Conservation (phyloP, 805 yeast species). For the Hanseniaspora taiwanica region DNA sequence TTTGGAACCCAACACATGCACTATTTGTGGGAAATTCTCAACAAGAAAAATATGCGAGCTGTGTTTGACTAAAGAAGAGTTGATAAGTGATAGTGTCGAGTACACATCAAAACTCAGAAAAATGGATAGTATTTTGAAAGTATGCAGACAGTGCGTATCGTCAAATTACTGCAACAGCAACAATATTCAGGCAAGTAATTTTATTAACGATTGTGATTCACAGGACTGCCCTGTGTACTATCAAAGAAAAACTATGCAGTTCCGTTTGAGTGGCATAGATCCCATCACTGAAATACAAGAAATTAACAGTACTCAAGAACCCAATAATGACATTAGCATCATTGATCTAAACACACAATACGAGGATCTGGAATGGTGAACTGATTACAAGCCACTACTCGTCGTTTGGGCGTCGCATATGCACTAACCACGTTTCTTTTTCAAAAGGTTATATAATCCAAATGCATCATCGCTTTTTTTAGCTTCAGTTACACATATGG, state of each 20-base stretch:
- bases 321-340: no score
- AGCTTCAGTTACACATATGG: no score
- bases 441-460: no score
- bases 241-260: slow-evolving; percentile 28
- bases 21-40: not conserved
- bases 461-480: no score
- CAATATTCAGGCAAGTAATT: slow-evolving; percentile 4
- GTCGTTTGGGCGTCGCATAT: no score
- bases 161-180: slow-evolving; percentile 8
- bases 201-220: slow-evolving; percentile 36
- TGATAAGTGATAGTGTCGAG: no score
- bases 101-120: not conserved
- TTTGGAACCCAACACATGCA: not conserved
- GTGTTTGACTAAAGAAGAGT: not conserved
- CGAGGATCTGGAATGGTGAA: no score
- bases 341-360: no score
- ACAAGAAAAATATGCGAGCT: not conserved
- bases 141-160: slow-evolving; percentile 27
- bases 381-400: no score
- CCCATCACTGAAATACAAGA: not conserved
- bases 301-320: not conserved
- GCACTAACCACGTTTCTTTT: no score
- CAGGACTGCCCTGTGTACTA: slow-evolving; percentile 55
- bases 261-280: not conserved
- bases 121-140: not conserved